phyloP scores from a whole-genome alignment of 1,284 basidiomycete species.

The Fomes fomentarius region DNA sequence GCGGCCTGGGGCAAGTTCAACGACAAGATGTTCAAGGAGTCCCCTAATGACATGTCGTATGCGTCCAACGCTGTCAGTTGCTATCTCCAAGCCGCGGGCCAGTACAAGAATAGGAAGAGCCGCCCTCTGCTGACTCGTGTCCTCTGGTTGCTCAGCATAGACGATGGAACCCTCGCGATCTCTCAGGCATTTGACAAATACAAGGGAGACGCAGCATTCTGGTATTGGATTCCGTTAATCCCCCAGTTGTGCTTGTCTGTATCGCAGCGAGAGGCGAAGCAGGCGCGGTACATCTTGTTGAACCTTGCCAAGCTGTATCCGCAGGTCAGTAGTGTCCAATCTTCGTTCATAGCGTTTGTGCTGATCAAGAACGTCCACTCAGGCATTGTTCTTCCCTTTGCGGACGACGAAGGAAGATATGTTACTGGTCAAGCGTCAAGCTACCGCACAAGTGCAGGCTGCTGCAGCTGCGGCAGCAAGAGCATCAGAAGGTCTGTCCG shows the following conservation, averaged over 20 bases:
- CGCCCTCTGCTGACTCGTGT: conserved; percentile 91
- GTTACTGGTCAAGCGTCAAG: conserved; percentile 52
- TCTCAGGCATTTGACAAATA: conserved; percentile 94
- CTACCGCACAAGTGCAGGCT: conserved; percentile 30
- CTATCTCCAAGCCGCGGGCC: conserved; percentile 95
- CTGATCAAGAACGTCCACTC: conserved; percentile 5
- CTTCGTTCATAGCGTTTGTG: neutral
- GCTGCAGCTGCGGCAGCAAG: conserved; percentile 37
- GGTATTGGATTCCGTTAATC: conserved; percentile 99
- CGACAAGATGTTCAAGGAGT: conserved; percentile 91
- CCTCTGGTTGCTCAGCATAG: conserved; percentile 95
- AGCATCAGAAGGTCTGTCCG: neutral
- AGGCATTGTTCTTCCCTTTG: conserved; percentile 96
- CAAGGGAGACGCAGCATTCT: conserved; percentile 95
- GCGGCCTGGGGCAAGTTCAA: conserved; percentile 98
- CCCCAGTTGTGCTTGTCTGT: conserved; percentile 95
- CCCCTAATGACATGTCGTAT: conserved; percentile 69
- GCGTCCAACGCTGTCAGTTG: conserved; percentile 96
- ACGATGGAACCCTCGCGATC: conserved; percentile 79
- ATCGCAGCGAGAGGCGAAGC: conserved; percentile 90
- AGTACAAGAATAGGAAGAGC: conserved; percentile 95
- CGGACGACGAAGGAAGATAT: conserved; percentile 94
- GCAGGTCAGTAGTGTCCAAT: conserved; percentile 61
- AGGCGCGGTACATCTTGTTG: conserved; percentile 88
- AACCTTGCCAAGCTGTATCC: conserved; percentile 94